These are phyloP conservation scores for Astrothelium subdiscretum DNA, from an alignment of 495 filamentous ascomycete species.

Conservation along the genomic window DNA sequence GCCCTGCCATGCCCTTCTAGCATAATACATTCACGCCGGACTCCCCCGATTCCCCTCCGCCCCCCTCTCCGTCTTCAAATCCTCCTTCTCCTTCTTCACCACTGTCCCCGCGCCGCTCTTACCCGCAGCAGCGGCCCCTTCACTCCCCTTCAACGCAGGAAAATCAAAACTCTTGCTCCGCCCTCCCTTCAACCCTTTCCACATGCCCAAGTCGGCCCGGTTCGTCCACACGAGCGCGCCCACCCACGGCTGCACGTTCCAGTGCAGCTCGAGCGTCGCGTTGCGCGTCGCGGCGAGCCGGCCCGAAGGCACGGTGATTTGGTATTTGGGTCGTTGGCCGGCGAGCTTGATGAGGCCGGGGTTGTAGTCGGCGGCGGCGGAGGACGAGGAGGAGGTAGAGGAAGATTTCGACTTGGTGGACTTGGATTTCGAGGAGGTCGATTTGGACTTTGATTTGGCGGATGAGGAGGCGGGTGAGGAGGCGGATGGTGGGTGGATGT, in stretches of 20 bases:
- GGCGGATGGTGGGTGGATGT: slow-evolving; percentile 23
- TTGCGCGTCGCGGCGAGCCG: slow-evolving; percentile 56
- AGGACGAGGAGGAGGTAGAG: neutral
- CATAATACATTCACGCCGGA: slow-evolving; percentile 13
- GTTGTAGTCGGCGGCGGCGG: neutral
- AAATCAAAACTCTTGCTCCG: slow-evolving; percentile 58
- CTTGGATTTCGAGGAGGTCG: slow-evolving; percentile 11
- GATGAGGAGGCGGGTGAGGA: slow-evolving; percentile 17
- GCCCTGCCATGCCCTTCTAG: neutral
- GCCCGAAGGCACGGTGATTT: slow-evolving; percentile 76
- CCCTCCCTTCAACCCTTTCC: slow-evolving; percentile 52
- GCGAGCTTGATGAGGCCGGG: slow-evolving; percentile 60
- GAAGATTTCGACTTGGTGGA: slow-evolving; percentile 13
- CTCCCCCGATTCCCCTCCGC: slow-evolving; percentile 28
- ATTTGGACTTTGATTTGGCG: slow-evolving; percentile 20
- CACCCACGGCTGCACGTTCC: slow-evolving; percentile 98
- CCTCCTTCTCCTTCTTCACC: slow-evolving; percentile 21
- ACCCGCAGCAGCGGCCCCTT: no score
- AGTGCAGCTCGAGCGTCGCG: slow-evolving; percentile 68
- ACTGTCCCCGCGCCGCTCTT: neutral
- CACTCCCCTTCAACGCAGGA: slow-evolving; percentile 57
- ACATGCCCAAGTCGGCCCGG: slow-evolving; percentile 44
- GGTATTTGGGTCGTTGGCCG: slow-evolving; percentile 83
- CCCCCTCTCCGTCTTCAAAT: slow-evolving; percentile 28
- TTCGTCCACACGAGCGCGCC: slow-evolving; percentile 72